Evolutionary conservation across 2,329 filamentous ascomycete species (phyloP).

Genomic region (Pseudogymnoascus sp.): DNA sequence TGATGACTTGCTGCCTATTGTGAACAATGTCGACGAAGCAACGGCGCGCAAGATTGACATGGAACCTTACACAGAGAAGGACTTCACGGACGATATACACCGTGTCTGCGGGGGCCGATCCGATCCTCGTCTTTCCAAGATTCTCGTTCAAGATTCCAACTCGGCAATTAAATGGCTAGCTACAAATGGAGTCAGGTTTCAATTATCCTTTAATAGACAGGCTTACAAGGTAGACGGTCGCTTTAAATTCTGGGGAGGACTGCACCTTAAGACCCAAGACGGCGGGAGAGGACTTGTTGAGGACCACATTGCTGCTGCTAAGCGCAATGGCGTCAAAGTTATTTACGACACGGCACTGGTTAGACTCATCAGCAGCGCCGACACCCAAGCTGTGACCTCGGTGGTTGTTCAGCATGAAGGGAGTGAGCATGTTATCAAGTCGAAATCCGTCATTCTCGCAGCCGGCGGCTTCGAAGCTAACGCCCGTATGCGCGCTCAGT

Average conservation of each 20-base stretch:
- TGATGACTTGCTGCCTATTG: conserved; percentile 50
- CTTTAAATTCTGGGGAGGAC: conserved; percentile 60
- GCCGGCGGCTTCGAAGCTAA: conserved; percentile 61
- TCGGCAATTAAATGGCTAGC: conserved; percentile 49
- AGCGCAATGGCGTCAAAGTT: conserved; percentile 36
- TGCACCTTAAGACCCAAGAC: conserved; percentile 51
- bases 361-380: background rate
- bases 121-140: conserved; percentile 40
- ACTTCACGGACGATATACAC: conserved; percentile 50
- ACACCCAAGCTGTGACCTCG: conserved; percentile 20
- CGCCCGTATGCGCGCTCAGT: conserved; percentile 46
- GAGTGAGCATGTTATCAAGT: conserved; percentile 26
- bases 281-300: conserved; percentile 53
- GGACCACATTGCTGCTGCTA: conserved; percentile 39
- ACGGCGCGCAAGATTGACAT: conserved; percentile 47
- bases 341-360: conserved; percentile 27
- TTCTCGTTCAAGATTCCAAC: conserved; percentile 46
- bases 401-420: conserved; percentile 25
- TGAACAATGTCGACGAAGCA: conserved; percentile 49
- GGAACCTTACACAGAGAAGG: conserved; percentile 43
- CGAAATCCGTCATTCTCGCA: conserved; percentile 43
- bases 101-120: conserved; percentile 48
- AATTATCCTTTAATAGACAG: conserved; percentile 58
- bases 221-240: conserved; percentile 55
- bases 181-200: conserved; percentile 47